Percentiles rank a stretch among this genome's conserved stretches.
phyloP scores from a whole-genome alignment of 2,329 filamentous ascomycete genomes.

The Dendryphion nanum region DNA sequence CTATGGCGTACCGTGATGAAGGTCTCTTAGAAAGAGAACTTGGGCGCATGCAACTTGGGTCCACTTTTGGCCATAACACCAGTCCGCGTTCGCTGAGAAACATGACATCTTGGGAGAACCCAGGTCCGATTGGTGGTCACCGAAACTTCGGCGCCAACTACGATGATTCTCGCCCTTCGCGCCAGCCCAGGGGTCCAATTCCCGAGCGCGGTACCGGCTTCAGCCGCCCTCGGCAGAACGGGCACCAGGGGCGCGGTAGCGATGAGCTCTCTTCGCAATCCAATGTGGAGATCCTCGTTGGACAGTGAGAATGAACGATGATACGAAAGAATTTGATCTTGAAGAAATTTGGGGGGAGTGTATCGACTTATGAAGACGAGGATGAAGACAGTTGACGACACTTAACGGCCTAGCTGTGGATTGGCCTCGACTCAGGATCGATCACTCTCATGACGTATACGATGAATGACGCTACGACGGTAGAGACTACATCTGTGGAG shows the following conservation, averaged over 20 bases:
- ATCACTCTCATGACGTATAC: slow-evolving; percentile 39
- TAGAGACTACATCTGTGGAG: slow-evolving; percentile 39
- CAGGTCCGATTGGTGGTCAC: slow-evolving; percentile 64
- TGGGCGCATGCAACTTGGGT: slow-evolving; percentile 58
- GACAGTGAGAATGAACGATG: slow-evolving; percentile 44
- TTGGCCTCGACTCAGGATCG: slow-evolving; percentile 30
- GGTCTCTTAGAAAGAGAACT: slow-evolving; percentile 63
- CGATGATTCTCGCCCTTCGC: slow-evolving; percentile 57
- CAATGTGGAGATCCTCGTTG: slow-evolving; percentile 63
- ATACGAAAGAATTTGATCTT: slow-evolving; percentile 3
- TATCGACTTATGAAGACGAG: slow-evolving; percentile 14
- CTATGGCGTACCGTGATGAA: slow-evolving; percentile 55
- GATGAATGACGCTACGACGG: slow-evolving; percentile 42
- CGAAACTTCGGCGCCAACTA: slow-evolving; percentile 59
- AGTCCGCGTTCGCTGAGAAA: slow-evolving; percentile 60
- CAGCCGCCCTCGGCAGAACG: slow-evolving; percentile 57
- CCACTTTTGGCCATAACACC: slow-evolving; percentile 46
- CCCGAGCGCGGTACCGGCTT: slow-evolving; percentile 61
- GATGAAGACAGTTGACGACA: slow-evolving; percentile 32
- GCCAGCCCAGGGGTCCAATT: slow-evolving; percentile 61
- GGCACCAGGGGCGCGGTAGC: slow-evolving; percentile 61
- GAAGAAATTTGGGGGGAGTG: background rate
- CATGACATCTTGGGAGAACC: slow-evolving; percentile 61
- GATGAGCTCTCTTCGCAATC: slow-evolving; percentile 62
- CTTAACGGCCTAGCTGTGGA: slow-evolving; percentile 31